Evolutionary conservation across 2,329 filamentous ascomycete genomes (phyloP).

Genomic region (Penicillium expansum): DNA sequence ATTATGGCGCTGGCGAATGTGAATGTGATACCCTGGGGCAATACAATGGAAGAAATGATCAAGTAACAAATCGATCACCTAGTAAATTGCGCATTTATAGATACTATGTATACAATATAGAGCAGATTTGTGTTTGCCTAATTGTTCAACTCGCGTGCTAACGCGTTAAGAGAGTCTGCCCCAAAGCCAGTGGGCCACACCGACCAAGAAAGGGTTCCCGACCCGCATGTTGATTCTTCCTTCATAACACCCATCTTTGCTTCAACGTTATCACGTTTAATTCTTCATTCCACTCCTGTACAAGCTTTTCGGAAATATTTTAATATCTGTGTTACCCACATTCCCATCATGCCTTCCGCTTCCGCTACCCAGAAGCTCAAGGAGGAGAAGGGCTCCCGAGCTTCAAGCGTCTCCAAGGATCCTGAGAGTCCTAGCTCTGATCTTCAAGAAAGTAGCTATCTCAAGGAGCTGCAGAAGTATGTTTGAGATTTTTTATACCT

Average conservation of each 20-base stretch:
- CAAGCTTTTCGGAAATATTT: constrained; percentile 12
- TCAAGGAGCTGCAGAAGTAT: constrained; percentile 89
- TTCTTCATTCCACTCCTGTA: constrained; percentile 11
- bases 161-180: not conserved
- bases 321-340: constrained; percentile 22
- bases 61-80: not conserved
- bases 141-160: not conserved
- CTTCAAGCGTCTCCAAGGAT: constrained; percentile 31
- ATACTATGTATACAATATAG: not conserved
- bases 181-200: constrained; percentile 8
- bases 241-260: constrained; percentile 8
- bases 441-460: constrained; percentile 69
- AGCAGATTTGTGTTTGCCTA: not conserved
- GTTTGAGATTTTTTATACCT: constrained; percentile 30
- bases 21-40: not conserved
- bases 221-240: constrained; percentile 32
- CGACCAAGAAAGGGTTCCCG: constrained; percentile 7
- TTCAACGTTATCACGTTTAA: constrained; percentile 4
- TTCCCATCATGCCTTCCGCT: constrained; percentile 59
- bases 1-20: constrained; percentile 1
- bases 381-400: constrained; percentile 57
- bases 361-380: constrained; percentile 61
- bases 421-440: constrained; percentile 42
- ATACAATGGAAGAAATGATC: not conserved
- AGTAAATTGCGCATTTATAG: not conserved